Conservation (phyloP, 176 grass and related monocot species). For the Carex myosuroides region DNA sequence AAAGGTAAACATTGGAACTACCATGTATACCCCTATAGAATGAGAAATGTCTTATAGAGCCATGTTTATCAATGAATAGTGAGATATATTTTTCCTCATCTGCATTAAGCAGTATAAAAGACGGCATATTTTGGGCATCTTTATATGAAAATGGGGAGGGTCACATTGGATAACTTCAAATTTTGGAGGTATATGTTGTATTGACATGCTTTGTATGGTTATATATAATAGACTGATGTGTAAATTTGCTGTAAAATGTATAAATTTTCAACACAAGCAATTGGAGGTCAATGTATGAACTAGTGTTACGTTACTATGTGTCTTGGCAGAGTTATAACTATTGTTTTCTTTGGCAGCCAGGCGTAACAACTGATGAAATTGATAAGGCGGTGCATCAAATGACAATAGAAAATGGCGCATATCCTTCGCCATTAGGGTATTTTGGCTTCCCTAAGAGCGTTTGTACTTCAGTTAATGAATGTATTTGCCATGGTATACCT, state of each 20-base stretch:
- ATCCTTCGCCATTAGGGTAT: conserved; percentile 90
- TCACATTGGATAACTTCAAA: conserved; percentile 3
- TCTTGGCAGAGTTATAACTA: conserved; percentile 5
- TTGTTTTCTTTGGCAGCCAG: conserved; percentile 55
- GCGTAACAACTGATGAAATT: conserved; percentile 89
- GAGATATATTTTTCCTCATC: background rate
- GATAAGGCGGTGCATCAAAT: conserved; percentile 92
- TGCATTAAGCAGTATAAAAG: background rate
- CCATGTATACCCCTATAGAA: background rate
- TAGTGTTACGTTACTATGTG: conserved; percentile 24
- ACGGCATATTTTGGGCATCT: background rate
- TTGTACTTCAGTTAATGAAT: conserved; percentile 95
- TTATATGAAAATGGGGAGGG: background rate
- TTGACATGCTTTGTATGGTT: conserved; percentile 11
- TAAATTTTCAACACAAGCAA: background rate
- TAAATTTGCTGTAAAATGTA: background rate
- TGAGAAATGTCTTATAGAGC: background rate
- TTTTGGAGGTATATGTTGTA: conserved; percentile 5
- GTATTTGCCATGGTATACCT: conserved; percentile 95
- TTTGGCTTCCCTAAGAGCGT: conserved; percentile 90
- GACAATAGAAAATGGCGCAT: conserved; percentile 87
- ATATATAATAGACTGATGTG: conserved; percentile 4
- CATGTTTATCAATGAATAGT: background rate
- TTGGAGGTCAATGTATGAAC: conserved; percentile 16
- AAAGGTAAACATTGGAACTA: background rate